Evolutionary conservation across 225 moss, liverwort and hornwort species (phyloP).

Genomic region (Straminergon stramineum): DNA sequence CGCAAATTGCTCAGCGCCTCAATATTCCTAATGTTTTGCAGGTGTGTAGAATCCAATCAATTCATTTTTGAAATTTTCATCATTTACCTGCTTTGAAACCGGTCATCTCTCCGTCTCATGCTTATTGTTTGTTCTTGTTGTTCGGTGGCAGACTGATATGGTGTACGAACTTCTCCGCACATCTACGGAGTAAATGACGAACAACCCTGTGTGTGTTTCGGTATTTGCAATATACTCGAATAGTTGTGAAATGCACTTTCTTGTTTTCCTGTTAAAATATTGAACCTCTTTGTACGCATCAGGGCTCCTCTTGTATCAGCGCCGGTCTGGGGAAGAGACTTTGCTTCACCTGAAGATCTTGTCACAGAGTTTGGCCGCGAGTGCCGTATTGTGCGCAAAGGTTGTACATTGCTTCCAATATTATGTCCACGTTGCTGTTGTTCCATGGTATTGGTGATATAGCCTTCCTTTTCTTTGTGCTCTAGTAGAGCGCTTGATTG

Average conservation of each 20-base stretch:
- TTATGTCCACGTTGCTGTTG: neutral
- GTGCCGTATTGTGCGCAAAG: conserved; percentile 93
- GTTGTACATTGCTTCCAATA: conserved; percentile 3
- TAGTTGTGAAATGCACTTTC: neutral
- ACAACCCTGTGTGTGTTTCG: neutral
- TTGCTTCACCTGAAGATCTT: conserved; percentile 87
- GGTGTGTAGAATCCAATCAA: conserved; percentile 12
- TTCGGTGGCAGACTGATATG: conserved; percentile 84
- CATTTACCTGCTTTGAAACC: neutral
- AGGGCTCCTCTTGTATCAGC: conserved; percentile 88
- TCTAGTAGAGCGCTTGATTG: neutral
- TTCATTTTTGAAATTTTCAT: neutral
- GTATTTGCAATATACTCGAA: neutral
- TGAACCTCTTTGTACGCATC: conserved; percentile 5
- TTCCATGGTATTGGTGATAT: neutral
- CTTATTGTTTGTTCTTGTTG: neutral
- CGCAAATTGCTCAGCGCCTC: conserved; percentile 96
- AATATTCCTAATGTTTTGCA: conserved; percentile 96
- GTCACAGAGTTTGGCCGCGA: conserved; percentile 92
- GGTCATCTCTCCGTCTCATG: neutral
- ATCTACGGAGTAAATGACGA: conserved; percentile 68
- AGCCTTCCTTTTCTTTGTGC: neutral
- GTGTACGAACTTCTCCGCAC: conserved; percentile 97
- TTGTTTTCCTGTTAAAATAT: neutral
- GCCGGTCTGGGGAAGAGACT: conserved; percentile 93